Conservation (phyloP, 768 basidiomycete species). For the Collybia sp. region DNA sequence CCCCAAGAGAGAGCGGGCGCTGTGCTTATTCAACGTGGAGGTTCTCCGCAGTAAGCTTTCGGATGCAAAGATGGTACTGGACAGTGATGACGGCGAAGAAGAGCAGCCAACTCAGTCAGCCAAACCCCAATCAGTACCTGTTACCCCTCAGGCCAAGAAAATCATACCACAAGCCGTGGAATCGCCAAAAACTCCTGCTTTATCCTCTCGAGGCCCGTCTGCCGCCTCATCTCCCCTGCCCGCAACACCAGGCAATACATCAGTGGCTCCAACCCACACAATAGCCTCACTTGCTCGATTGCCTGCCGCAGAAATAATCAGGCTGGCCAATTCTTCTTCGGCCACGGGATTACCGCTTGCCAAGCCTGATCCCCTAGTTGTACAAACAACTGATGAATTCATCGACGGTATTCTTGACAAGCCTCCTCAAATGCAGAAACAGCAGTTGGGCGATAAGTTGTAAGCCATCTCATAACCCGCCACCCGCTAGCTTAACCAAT, state of each 20-base stretch:
- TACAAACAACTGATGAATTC: constrained; percentile 69
- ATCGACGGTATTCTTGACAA: constrained; percentile 57
- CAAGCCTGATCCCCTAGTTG: constrained; percentile 66
- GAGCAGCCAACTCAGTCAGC: constrained; percentile 21
- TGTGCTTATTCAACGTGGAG: constrained; percentile 88
- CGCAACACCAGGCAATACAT: constrained; percentile 42
- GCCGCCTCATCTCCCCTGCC: constrained; percentile 69
- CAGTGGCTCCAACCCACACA: constrained; percentile 40
- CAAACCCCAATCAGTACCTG: constrained; percentile 21
- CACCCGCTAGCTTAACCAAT: constrained; percentile 1
- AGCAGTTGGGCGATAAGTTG: constrained; percentile 77
- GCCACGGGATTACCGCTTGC: constrained; percentile 53
- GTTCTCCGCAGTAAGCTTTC: constrained; percentile 71
- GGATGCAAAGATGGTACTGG: constrained; percentile 80
- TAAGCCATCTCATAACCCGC: constrained; percentile 19
- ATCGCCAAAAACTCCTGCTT: constrained; percentile 71
- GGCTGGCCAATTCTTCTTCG: constrained; percentile 49
- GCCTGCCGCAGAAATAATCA: constrained; percentile 72
- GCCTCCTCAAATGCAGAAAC: constrained; percentile 62
- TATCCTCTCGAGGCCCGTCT: constrained; percentile 71
- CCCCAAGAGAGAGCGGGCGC: constrained; percentile 82
- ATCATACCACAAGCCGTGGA: constrained; percentile 31
- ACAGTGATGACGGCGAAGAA: constrained; percentile 60
- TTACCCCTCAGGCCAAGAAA: constrained; percentile 67
- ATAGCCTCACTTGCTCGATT: constrained; percentile 67